phyloP scores from a whole-genome alignment of 257 asterid species.

The Leonotis leonurus region DNA sequence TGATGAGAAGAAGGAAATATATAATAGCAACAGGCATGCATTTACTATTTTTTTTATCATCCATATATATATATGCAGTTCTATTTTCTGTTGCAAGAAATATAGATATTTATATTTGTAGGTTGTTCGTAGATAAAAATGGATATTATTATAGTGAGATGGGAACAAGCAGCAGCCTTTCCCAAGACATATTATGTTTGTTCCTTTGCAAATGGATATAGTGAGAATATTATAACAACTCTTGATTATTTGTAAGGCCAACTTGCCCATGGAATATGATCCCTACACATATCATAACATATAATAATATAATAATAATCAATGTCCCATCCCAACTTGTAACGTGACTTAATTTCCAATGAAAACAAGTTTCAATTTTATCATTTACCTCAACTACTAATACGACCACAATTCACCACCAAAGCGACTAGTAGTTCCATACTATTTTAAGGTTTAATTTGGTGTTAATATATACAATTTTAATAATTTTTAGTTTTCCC shows the following conservation, averaged over 20 bases:
- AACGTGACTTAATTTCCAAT: neutral
- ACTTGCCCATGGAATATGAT: neutral
- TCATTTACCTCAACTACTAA: neutral
- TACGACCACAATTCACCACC: neutral
- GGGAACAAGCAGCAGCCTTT: neutral
- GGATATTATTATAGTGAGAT: too few species aligned
- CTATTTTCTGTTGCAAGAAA: neutral
- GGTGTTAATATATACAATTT: too few species aligned
- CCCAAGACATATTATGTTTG: too few species aligned
- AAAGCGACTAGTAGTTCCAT: too few species aligned
- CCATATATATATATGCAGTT: neutral
- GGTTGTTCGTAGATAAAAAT: too few species aligned
- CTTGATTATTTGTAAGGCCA: neutral
- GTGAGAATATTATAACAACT: neutral
- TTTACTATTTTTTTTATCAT: neutral
- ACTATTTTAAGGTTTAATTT: too few species aligned
- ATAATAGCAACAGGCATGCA: too few species aligned
- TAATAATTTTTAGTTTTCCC: too few species aligned
- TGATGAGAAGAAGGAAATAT: too few species aligned
- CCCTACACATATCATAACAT: neutral
- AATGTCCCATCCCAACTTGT: neutral
- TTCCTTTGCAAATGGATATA: too few species aligned
- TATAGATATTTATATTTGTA: neutral
- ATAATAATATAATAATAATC: neutral
- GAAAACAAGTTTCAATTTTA: neutral